A percentile compares a stretch with the other conserved stretches of the same genome.
phyloP scores from a whole-genome alignment of 495 filamentous ascomycete species.

The Penicillium roqueforti region DNA sequence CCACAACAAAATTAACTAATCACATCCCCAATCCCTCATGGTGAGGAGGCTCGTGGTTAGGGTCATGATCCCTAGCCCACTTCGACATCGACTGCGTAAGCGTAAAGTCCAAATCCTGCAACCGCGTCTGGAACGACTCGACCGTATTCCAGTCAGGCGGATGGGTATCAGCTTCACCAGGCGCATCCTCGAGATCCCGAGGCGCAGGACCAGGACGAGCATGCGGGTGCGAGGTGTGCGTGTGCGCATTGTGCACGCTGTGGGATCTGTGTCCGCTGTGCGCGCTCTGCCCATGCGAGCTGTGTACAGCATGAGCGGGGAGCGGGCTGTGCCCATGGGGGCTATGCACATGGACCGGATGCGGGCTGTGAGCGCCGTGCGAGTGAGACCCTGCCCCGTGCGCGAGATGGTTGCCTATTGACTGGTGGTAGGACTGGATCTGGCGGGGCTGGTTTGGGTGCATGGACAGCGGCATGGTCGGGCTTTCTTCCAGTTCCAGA shows the following conservation, averaged over 20 bases:
- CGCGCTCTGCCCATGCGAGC: neutral
- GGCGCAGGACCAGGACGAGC: neutral
- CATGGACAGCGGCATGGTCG: constrained; percentile 14
- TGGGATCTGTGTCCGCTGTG: neutral
- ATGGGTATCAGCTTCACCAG: constrained; percentile 11
- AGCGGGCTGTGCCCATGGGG: too few relatives aligned
- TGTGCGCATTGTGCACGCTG: neutral
- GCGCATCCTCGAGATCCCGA: constrained; percentile 10
- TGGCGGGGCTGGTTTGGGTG: constrained; percentile 9
- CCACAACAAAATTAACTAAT: constrained; percentile 12
- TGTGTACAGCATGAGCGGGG: too few relatives aligned
- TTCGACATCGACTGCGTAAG: constrained; percentile 25
- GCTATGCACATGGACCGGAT: too few relatives aligned
- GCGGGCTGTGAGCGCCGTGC: neutral
- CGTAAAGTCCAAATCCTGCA: constrained; percentile 16
- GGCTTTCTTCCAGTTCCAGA: constrained; percentile 25
- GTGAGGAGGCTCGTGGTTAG: constrained; percentile 20
- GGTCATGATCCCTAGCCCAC: constrained; percentile 24
- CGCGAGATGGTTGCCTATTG: neutral
- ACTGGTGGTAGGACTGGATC: constrained; percentile 1
- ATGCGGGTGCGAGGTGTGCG: neutral
- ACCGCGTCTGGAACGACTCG: constrained; percentile 22
- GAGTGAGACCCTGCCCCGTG: neutral
- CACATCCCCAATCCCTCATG: constrained; percentile 28
- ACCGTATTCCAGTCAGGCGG: constrained; percentile 19